Conservation (phyloP, 495 filamentous ascomycete genomes). For the Pyronema omphalodes region DNA sequence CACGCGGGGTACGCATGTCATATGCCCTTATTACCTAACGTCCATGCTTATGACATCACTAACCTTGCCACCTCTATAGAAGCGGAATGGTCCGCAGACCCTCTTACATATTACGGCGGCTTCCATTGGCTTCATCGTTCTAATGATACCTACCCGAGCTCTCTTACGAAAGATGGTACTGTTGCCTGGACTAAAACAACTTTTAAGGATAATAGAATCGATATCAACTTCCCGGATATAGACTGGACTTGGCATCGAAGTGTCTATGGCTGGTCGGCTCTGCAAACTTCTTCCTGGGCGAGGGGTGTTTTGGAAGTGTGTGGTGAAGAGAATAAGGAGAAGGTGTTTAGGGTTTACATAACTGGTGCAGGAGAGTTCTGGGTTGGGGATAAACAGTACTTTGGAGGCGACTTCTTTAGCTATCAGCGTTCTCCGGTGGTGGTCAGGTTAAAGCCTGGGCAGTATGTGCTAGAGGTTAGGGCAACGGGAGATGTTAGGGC, state of each 20-base stretch:
- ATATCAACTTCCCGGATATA: conserved; percentile 30
- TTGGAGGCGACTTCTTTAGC: neutral
- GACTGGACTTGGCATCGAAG: conserved; percentile 35
- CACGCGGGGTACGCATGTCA: conserved; percentile 33
- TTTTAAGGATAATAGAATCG: conserved; percentile 11
- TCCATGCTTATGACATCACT: neutral
- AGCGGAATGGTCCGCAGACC: neutral
- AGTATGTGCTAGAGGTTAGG: conserved; percentile 34
- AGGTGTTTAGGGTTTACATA: neutral
- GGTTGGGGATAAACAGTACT: neutral
- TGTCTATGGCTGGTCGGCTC: conserved; percentile 41
- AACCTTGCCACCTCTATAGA: neutral
- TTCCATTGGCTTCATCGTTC: neutral
- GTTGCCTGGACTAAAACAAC: neutral
- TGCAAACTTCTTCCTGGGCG: conserved; percentile 43
- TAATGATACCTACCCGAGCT: neutral
- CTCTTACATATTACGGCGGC: neutral
- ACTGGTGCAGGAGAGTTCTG: neutral
- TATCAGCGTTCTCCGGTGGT: conserved; percentile 19
- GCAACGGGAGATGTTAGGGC: conserved; percentile 36
- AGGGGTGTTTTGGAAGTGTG: conserved; percentile 31
- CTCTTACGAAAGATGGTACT: neutral
- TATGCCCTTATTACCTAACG: neutral
- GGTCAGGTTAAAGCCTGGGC: conserved; percentile 31
- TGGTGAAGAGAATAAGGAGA: conserved; percentile 1